phyloP scores from a whole-genome alignment of 1,284 basidiomycete species.

The Lignosus rhinocerotis region DNA sequence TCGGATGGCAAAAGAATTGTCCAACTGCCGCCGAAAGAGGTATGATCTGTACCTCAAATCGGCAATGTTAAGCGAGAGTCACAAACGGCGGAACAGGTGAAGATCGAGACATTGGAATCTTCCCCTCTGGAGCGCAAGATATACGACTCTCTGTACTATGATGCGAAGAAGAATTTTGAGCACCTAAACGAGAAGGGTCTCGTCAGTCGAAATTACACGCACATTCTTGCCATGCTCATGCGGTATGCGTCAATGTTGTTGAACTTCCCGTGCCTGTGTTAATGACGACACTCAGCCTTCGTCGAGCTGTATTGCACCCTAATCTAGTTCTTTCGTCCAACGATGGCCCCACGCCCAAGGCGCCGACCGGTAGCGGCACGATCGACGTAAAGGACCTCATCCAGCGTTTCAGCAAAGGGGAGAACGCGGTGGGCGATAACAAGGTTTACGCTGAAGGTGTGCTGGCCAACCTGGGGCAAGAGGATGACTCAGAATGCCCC shows the following conservation, averaged over 20 bases:
- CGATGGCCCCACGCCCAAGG: slow-evolving; percentile 8
- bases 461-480: slow-evolving; percentile 58
- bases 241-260: slow-evolving; percentile 43
- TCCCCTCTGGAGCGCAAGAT: slow-evolving; percentile 77
- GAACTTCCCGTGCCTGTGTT: neutral
- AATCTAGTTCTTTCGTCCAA: slow-evolving; percentile 60
- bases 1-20: slow-evolving; percentile 88
- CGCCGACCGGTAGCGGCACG: slow-evolving; percentile 39
- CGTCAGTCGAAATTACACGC: slow-evolving; percentile 84
- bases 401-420: slow-evolving; percentile 54
- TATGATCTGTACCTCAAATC: slow-evolving; percentile 31
- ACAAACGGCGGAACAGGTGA: slow-evolving; percentile 42
- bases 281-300: slow-evolving; percentile 53
- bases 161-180: slow-evolving; percentile 74
- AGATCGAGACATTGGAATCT: slow-evolving; percentile 73
- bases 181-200: slow-evolving; percentile 75
- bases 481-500: slow-evolving; percentile 66
- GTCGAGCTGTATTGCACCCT: slow-evolving; percentile 86
- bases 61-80: neutral
- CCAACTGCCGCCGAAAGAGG: slow-evolving; percentile 84
- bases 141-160: slow-evolving; percentile 75
- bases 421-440: slow-evolving; percentile 32
- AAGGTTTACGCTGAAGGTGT: slow-evolving; percentile 66
- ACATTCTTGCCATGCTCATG: slow-evolving; percentile 91
- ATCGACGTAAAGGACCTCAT: slow-evolving; percentile 68